phyloP scores from a whole-genome alignment of 1,284 basidiomycete species.

The Papiliotrema laurentii region DNA sequence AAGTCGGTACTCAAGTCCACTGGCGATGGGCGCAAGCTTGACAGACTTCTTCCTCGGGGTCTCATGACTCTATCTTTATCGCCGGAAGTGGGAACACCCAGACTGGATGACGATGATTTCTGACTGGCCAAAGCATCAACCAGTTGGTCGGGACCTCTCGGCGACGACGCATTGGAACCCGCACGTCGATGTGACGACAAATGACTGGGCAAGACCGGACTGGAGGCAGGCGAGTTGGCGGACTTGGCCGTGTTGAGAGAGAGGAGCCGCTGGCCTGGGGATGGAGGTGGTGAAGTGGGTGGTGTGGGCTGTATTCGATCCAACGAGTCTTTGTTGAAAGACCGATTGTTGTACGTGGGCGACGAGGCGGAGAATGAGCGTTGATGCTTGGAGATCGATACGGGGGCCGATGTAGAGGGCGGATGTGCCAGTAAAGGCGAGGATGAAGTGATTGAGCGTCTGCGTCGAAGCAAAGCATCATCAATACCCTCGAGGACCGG shows the following conservation, averaged over 20 bases:
- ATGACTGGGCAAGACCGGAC: not conserved
- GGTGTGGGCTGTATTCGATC: not conserved
- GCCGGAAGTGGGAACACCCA: too few species aligned
- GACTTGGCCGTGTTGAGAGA: not conserved
- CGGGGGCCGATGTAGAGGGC: slow-evolving; percentile 11
- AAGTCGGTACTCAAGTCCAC: not conserved
- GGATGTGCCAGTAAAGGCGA: slow-evolving; percentile 12
- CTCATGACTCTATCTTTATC: too few species aligned
- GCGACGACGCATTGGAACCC: not conserved
- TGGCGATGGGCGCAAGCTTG: not conserved
- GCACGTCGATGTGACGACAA: too few species aligned
- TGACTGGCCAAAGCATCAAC: not conserved
- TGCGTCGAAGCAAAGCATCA: slow-evolving; percentile 4
- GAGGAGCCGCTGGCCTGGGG: not conserved
- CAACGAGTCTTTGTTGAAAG: not conserved
- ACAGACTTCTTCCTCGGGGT: slow-evolving; percentile 9
- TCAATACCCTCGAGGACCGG: slow-evolving; percentile 1
- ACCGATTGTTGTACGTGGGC: not conserved
- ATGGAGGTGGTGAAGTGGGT: not conserved
- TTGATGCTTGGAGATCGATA: slow-evolving; percentile 15
- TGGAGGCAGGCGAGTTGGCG: too few species aligned
- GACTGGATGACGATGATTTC: too few species aligned
- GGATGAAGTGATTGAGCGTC: slow-evolving; percentile 18
- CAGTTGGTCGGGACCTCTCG: not conserved
- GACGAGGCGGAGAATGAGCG: slow-evolving; percentile 17